Percentiles rank a stretch among this genome's conserved stretches.
These are phyloP conservation scores for Litchi chinensis DNA, from an alignment of 345 rosid species.

Conservation along the genomic window DNA sequence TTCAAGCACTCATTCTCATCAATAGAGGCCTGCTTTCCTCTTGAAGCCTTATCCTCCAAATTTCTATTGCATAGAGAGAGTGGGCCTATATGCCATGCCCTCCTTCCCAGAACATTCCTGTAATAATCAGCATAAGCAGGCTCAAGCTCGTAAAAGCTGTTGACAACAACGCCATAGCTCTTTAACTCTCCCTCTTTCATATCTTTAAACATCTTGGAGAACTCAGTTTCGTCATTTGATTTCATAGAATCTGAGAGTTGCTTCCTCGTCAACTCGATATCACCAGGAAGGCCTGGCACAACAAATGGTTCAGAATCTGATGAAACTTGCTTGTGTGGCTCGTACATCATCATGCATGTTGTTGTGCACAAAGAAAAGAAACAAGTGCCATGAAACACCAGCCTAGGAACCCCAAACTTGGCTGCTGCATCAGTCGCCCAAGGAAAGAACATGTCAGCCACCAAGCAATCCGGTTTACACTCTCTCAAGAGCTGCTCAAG, in stretches of 20 bases:
- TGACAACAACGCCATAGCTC: conserved; percentile 52
- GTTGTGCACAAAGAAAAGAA: conserved; percentile 35
- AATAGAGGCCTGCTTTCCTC: conserved; percentile 35
- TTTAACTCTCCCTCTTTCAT: conserved; percentile 20
- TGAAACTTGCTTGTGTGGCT: conserved; percentile 37
- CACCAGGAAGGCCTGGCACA: conserved; percentile 35
- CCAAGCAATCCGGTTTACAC: conserved; percentile 35
- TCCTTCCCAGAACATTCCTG: conserved; percentile 40
- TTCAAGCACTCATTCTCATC: conserved; percentile 36
- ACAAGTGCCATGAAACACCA: conserved; percentile 56
- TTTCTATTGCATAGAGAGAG: conserved; percentile 38
- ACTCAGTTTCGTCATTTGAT: not conserved
- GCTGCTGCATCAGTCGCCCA: conserved; percentile 55
- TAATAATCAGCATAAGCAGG: conserved; percentile 48
- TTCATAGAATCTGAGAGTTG: conserved; percentile 10
- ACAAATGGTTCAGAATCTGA: conserved; percentile 42
- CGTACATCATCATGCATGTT: conserved; percentile 27
- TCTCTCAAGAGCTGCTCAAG: conserved; percentile 31
- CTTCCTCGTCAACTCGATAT: conserved; percentile 25
- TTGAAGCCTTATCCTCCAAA: conserved; percentile 30
- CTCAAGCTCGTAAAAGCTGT: conserved; percentile 79
- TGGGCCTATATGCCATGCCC: conserved; percentile 65
- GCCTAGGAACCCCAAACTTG: conserved; percentile 46
- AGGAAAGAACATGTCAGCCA: conserved; percentile 61
- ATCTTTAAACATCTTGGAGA: not conserved